These are phyloP conservation scores for Acer negundo DNA, from an alignment of 345 rosid species.

Conservation along the genomic window DNA sequence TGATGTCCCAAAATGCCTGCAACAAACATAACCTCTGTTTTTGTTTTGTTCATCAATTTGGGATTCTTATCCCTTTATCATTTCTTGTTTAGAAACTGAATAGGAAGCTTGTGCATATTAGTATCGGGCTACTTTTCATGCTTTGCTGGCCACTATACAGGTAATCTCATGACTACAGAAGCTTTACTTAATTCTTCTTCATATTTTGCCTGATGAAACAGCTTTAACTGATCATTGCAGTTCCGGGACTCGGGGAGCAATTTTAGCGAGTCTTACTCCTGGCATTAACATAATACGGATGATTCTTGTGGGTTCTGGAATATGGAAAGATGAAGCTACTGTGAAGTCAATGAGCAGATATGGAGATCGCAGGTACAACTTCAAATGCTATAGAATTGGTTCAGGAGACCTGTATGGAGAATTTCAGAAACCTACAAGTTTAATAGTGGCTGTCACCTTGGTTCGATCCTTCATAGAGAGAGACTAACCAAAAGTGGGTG, in stretches of 20 bases:
- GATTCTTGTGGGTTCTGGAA: slow-evolving; percentile 80
- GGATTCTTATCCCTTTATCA: slow-evolving; percentile 16
- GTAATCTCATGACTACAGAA: slow-evolving; percentile 36
- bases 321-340: slow-evolving; percentile 77
- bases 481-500: not conserved
- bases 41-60: slow-evolving; percentile 1
- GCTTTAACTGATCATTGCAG: slow-evolving; percentile 43
- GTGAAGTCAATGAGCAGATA: slow-evolving; percentile 96
- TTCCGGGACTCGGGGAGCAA: slow-evolving; percentile 75
- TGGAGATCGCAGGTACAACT: slow-evolving; percentile 74
- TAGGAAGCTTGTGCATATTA: slow-evolving; percentile 88
- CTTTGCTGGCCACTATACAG: slow-evolving; percentile 90
- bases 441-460: slow-evolving; percentile 1
- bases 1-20: not conserved
- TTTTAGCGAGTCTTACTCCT: slow-evolving; percentile 66
- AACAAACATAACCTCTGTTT: not conserved
- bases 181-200: slow-evolving; percentile 7
- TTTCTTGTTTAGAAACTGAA: slow-evolving; percentile 56
- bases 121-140: slow-evolving; percentile 82
- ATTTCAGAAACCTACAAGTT: not conserved
- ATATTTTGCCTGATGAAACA: slow-evolving; percentile 17
- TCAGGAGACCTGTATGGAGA: not conserved
- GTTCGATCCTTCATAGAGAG: slow-evolving; percentile 2
- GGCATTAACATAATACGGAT: slow-evolving; percentile 70
- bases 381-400: not conserved